Base-by-base conservation (phyloP, 768 basidiomycete species). In the Pleurotus tuber-regium region DNA sequence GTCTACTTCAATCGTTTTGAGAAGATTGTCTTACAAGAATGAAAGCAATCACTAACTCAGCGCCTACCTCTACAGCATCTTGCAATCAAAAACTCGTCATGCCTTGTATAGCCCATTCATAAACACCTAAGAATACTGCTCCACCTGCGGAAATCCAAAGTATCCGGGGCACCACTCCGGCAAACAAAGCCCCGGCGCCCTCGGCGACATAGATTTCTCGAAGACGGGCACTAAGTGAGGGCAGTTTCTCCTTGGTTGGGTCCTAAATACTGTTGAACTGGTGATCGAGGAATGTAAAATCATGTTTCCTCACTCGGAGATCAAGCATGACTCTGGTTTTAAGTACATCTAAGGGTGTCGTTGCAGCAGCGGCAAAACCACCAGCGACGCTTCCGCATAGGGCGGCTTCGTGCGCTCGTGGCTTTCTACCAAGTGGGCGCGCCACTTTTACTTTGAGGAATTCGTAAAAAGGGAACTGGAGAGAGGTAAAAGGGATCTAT, bases 301-400 rank as follows among this genome's bases (percentile, higher is more conserved):
- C n/a, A n/a, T 11, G 11, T 16, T 10, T 1, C 54, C 82, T 49
- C 58, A 94, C 94, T 62, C 86, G 76, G 48, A 89, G 75, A 61
- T 96, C 94, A 6, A 98, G 78, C 97, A 99, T 99, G 38, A 97
- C 88, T 14, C 97, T 80, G 1, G 97, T 99, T 66, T 99, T 99
- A 28, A 97, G 77, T 2, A 98, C 97, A 61, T 99, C 97, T 25
- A 99, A 73, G 1, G 97, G 97, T 0, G 97, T 98, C 1, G 97
- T 98, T 29, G 87, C 57, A 0, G 87, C 90, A 1, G 94, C 96
- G 4, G 94, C 94, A 23, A 90, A 71, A 0, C 89, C 96, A 6
- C 97, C 97, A 0, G 97, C 89, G 40, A 96, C 73, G 61, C 87
- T 90, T 2, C 96, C 97, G 59, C 96, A 98, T 3, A 86, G 56